Evolutionary conservation across 1,284 basidiomycete species (phyloP), one percentile per base, ranked within the genome.

Genomic region (Volvariella volvacea): DNA sequence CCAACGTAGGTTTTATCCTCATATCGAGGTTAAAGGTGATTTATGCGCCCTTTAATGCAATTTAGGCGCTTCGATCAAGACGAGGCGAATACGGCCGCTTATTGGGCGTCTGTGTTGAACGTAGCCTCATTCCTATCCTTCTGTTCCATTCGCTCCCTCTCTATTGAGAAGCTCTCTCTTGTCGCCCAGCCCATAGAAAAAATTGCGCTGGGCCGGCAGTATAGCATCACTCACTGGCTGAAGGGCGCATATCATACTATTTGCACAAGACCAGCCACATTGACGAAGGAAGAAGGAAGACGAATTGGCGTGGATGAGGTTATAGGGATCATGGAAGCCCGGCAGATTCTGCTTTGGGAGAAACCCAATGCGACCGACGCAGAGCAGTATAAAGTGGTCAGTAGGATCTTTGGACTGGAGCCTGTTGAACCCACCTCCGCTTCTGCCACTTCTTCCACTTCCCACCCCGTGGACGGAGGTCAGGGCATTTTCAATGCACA

Each of bases 71-170:
- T 64, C 16, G 40, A 48, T 1, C 48, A 53, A 14, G 53, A 52
- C 4, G 59, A 65, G 37, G 51, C 61, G 30, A 52, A 50, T 4
- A 62, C 62, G 9, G 49, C 55, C 15, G 53, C 58, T 21, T 62
- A 69, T 39, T 71, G 68, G 68, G 60, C 56, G 20, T 60, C 63
- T 1, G 54, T 69, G 30, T 63, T 70, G 10, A 50, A 60, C 12
- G 57, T 68, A 19, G 53, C 65, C 2, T 54, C 56, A 9, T 52
- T 51, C 17, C 67, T 61, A 60, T 54, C 55, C 10, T 67, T 70
- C 52, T 21, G 46, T 1, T 55, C 60, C 32, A 48, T 70, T 17
- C 57, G 61, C 12, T 50, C 49, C 2, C 61, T 67, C n/a, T 62
- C 66, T 19, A 53, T 67, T 36, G 51, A 55, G n/a, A 54, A 64